Evolutionary conservation across 2,329 filamentous ascomycete species (phyloP), one percentile per base, ranked within the genome.

Genomic region (Grosmannia huntii): DNA sequence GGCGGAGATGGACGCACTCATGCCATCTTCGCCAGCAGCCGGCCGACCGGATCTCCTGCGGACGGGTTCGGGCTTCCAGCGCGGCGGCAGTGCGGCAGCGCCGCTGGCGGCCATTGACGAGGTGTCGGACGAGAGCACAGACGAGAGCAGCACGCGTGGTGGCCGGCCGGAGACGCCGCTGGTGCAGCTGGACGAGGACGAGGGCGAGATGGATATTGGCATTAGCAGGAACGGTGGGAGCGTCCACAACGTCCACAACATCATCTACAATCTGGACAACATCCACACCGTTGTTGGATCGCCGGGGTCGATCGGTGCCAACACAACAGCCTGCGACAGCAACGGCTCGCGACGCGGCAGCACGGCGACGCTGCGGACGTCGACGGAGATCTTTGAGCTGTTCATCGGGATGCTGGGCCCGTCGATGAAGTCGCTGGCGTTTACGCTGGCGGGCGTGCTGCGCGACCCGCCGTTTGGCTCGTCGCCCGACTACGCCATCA

Each of bases 391-490:
- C 63, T 97, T 97, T 68, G 84, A 90, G 12, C 78, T 91, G 5
- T 99, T 97, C 70, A 96, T 99, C 60, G 77, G 81, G 23, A 83
- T 94, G 63, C 76, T 99, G 25, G 94, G 94, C 0, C 94, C 94
- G 1, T 94, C 92, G 0, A 95, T 96, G 84, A 95, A 96, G 70
- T 96, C 92, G 0, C 74, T 99, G n/a, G 89, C 90, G 3, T 94
- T 87, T 65, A 97, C 94, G 0, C 72, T 99, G 46, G 89, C 90
- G 12, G 86, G 95, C 67, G 90, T 95, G 11, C 81, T 99, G 9
- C 85, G 89, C 57, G 90, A 96, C 61, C 79, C 95, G 1, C 90
- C 91, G 0, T 97, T 95, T 70, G 84, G 84, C 5, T 74, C 82
- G 14, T 78, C 80, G 1, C 82, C 86, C 0, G 77, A 84, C 31